Conservation (phyloP, 169 alveolate species). For the Eimeria tenella region DNA sequence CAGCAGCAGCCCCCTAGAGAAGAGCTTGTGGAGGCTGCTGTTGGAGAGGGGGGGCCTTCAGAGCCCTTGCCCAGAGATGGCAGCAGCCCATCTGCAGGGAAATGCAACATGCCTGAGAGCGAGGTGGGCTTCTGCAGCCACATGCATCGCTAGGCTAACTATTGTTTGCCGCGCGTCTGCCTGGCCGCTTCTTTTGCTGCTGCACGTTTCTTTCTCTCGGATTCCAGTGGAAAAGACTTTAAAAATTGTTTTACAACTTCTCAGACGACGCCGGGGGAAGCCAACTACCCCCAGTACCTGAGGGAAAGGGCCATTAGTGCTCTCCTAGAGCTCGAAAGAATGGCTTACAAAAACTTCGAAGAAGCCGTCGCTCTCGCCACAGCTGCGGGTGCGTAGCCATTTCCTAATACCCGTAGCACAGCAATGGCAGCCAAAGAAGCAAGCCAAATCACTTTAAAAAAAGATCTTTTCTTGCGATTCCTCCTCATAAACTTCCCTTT, state of each 20-base stretch:
- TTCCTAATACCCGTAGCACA: neutral
- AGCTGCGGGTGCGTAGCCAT: constrained; percentile 32
- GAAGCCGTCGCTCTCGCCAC: constrained; percentile 53
- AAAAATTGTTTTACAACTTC: no score
- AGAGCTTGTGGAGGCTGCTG: neutral
- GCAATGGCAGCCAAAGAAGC: constrained; percentile 17
- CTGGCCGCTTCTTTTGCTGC: neutral
- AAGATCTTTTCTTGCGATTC: neutral
- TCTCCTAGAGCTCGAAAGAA: constrained; percentile 37
- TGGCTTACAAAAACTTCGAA: constrained; percentile 39
- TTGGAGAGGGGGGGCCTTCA: neutral
- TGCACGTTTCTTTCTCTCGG: neutral
- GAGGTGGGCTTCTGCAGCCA: neutral
- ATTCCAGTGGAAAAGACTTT: no score
- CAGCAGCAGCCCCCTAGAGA: neutral
- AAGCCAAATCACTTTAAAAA: neutral
- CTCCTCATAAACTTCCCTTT: neutral
- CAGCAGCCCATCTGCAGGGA: neutral
- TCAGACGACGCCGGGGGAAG: constrained; percentile 34
- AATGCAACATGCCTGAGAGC: neutral
- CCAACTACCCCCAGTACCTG: constrained; percentile 47
- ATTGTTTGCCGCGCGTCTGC: neutral
- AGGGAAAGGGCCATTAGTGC: constrained; percentile 62
- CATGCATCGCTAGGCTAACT: neutral
- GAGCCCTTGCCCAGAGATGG: neutral